Percentiles rank a stretch among this genome's conserved stretches.
These are phyloP conservation scores for Madurella fahalii DNA, from an alignment of 2,329 filamentous ascomycete genomes.

Conservation along the genomic window DNA sequence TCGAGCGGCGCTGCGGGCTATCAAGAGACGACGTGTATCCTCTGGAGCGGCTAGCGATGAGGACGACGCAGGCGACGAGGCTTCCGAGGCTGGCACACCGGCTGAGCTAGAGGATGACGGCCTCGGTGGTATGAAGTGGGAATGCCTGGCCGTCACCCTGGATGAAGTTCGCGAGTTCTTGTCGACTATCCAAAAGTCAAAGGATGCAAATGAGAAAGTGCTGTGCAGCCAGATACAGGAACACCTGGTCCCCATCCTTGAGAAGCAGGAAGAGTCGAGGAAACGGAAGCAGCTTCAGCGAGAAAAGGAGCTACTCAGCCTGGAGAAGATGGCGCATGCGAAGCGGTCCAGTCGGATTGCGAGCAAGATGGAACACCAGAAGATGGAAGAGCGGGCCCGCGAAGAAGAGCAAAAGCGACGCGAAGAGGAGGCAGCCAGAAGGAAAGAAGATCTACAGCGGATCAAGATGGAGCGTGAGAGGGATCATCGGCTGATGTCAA, in stretches of 20 bases:
- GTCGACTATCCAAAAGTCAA: slow-evolving; percentile 66
- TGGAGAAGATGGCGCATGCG: slow-evolving; percentile 86
- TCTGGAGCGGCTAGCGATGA: slow-evolving; percentile 35
- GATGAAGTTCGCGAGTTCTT: slow-evolving; percentile 72
- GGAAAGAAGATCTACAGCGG: slow-evolving; percentile 61
- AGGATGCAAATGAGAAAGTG: slow-evolving; percentile 79
- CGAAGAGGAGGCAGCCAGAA: slow-evolving; percentile 60
- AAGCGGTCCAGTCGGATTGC: slow-evolving; percentile 92
- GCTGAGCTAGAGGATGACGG: slow-evolving; percentile 52
- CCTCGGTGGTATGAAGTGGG: slow-evolving; percentile 78
- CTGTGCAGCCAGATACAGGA: slow-evolving; percentile 67
- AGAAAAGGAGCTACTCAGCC: slow-evolving; percentile 73
- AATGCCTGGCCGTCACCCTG: slow-evolving; percentile 80
- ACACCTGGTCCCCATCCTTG: slow-evolving; percentile 78
- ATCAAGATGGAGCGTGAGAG: slow-evolving; percentile 65
- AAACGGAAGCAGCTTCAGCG: slow-evolving; percentile 65
- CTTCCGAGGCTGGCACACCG: slow-evolving; percentile 24
- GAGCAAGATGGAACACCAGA: slow-evolving; percentile 72
- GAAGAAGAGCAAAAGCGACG: slow-evolving; percentile 66
- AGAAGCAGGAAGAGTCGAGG: slow-evolving; percentile 70
- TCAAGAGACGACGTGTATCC: slow-evolving; percentile 65
- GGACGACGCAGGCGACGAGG: slow-evolving; percentile 37
- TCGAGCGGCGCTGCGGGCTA: slow-evolving; percentile 60
- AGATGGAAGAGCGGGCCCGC: slow-evolving; percentile 64
- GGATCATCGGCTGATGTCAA: slow-evolving; percentile 73